A percentile compares a stretch with the other conserved stretches of the same genome.
Evolutionary conservation across 73 alveolate species (phyloP).

Genomic region (Uronychia setigera): DNA sequence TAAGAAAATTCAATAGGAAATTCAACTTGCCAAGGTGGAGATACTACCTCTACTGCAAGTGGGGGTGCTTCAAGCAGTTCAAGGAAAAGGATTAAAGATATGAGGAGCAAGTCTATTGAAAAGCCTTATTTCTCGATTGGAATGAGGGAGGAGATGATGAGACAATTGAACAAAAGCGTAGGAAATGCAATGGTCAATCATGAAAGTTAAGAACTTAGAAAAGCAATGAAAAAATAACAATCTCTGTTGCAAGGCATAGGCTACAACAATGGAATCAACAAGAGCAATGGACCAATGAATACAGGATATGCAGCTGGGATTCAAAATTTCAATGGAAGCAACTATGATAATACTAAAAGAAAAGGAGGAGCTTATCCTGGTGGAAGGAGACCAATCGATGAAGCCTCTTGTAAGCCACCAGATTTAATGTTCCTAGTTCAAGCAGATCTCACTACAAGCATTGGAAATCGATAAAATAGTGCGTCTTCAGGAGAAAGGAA

Average conservation of each 20-base stretch:
- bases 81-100: not conserved
- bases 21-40: not conserved
- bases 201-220: not conserved
- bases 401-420: too few relatives aligned
- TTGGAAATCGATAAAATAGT: not conserved
- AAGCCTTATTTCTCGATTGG: conserved; percentile 1
- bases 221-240: too few relatives aligned
- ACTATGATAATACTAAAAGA: too few relatives aligned
- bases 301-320: too few relatives aligned
- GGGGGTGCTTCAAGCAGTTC: not conserved
- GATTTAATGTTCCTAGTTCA: too few relatives aligned
- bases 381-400: too few relatives aligned
- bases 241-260: too few relatives aligned
- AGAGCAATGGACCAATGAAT: too few relatives aligned
- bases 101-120: not conserved
- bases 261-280: too few relatives aligned
- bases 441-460: not conserved
- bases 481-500: not conserved
- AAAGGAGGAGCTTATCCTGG: too few relatives aligned
- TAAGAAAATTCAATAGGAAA: not conserved
- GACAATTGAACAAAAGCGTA: not conserved
- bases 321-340: too few relatives aligned
- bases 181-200: not conserved
- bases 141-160: not conserved
- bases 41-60: not conserved